phyloP scores from a whole-genome alignment of 768 basidiomycete species.

The Hypholoma fasciculare region DNA sequence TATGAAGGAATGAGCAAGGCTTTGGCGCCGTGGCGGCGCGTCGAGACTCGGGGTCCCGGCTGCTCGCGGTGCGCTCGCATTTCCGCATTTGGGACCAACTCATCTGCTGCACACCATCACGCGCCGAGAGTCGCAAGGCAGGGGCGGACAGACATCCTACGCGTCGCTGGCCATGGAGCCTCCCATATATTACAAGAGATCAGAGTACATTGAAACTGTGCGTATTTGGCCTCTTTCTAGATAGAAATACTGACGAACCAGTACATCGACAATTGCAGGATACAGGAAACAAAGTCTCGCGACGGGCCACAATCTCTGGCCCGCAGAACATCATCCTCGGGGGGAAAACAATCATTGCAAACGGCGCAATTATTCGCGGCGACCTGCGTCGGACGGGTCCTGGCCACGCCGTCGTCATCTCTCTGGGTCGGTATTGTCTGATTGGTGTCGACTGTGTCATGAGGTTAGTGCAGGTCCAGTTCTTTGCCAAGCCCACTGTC shows the following conservation, averaged over 20 bases:
- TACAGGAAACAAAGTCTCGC: slow-evolving; percentile 94
- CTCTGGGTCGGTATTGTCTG: slow-evolving; percentile 89
- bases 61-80: slow-evolving; percentile 5
- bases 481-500: not conserved
- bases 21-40: not conserved
- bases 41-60: not conserved
- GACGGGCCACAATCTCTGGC: slow-evolving; percentile 87
- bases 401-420: slow-evolving; percentile 92
- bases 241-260: not conserved
- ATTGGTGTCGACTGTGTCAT: slow-evolving; percentile 90
- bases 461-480: slow-evolving; percentile 44
- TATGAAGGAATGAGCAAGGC: no score
- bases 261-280: slow-evolving; percentile 49
- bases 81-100: slow-evolving; percentile 10
- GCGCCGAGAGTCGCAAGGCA: not conserved
- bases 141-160: not conserved
- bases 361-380: slow-evolving; percentile 87
- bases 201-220: slow-evolving; percentile 90
- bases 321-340: slow-evolving; percentile 97
- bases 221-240: slow-evolving; percentile 10
- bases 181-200: slow-evolving; percentile 76
- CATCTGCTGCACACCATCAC: not conserved
- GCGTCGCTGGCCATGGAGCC: slow-evolving; percentile 53
- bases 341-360: slow-evolving; percentile 95
- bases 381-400: slow-evolving; percentile 88